Percentiles rank a stretch among this genome's conserved stretches.
phyloP scores from a whole-genome alignment of 768 basidiomycete genomes.

The Pisolithus albus region DNA sequence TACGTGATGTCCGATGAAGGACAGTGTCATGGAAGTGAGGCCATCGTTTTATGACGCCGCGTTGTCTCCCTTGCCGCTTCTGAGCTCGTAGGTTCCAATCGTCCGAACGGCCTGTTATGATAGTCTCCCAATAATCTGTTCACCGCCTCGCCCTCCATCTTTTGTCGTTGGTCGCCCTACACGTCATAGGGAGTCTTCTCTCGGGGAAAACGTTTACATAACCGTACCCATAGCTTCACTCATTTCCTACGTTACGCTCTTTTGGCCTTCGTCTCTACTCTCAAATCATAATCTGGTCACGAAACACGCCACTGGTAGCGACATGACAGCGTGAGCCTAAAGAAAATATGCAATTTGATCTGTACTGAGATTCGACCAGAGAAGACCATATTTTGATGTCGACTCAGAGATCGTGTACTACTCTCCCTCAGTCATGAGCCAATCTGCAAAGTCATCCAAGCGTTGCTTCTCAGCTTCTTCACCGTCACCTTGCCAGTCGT shows the following conservation, averaged over 20 bases:
- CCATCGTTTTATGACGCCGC: constrained; percentile 12
- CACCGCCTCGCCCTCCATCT: too few species aligned
- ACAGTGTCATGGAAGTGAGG: constrained; percentile 17
- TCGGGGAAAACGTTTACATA: too few species aligned
- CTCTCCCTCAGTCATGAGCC: constrained; percentile 80
- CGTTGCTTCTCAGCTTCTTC: constrained; percentile 78
- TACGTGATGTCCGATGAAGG: constrained; percentile 11
- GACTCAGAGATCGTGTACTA: constrained; percentile 19
- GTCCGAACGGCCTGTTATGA: background rate
- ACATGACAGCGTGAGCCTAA: background rate
- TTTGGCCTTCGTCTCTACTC: too few species aligned
- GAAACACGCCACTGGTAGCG: too few species aligned
- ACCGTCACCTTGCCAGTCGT: constrained; percentile 55
- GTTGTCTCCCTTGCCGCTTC: too few species aligned
- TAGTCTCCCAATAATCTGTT: background rate
- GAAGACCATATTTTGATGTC: background rate
- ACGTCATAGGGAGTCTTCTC: too few species aligned
- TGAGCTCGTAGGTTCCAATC: background rate
- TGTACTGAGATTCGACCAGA: background rate
- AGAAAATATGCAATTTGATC: background rate
- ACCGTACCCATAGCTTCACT: too few species aligned
- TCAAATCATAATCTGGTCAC: too few species aligned
- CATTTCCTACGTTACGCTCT: too few species aligned
- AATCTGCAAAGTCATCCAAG: constrained; percentile 80
- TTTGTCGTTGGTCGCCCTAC: too few species aligned